These are phyloP conservation scores for Lactarius sanguifluus DNA, from an alignment of 768 basidiomycete genomes.

Conservation along the genomic window DNA sequence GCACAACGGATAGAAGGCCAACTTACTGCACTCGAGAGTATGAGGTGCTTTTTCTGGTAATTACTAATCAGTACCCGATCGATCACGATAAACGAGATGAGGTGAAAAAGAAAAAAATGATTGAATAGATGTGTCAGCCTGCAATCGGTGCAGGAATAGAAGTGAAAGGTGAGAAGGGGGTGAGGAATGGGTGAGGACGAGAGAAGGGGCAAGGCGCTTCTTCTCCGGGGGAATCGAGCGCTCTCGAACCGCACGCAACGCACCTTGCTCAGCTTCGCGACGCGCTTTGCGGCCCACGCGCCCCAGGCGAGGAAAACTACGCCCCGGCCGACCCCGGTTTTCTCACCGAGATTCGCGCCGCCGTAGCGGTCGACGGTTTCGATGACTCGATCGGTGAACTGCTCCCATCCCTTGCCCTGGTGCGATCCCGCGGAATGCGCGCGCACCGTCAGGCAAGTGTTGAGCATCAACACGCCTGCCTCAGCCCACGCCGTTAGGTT, in stretches of 20 bases:
- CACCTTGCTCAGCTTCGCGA: constrained; percentile 73
- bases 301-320: constrained; percentile 93
- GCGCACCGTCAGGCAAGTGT: constrained; percentile 88
- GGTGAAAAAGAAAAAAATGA: neutral
- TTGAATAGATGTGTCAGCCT: constrained; percentile 5
- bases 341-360: constrained; percentile 59
- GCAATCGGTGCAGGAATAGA: neutral
- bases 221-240: neutral
- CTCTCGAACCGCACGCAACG: constrained; percentile 28
- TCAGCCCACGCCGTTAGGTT: constrained; percentile 80
- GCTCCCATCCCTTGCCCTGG: constrained; percentile 85
- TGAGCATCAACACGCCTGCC: constrained; percentile 87
- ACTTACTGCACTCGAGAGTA: constrained; percentile 73
- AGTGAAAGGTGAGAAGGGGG: neutral
- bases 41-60: constrained; percentile 71
- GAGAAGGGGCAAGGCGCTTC: constrained; percentile 2
- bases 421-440: constrained; percentile 78
- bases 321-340: constrained; percentile 62
- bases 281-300: constrained; percentile 79
- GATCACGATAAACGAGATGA: constrained; percentile 2
- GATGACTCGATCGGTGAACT: constrained; percentile 82
- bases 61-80: constrained; percentile 2
- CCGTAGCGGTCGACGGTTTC: constrained; percentile 75
- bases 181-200: constrained; percentile 2
- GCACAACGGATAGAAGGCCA: constrained; percentile 15